A percentile compares a stretch with the other conserved stretches of the same genome.
Evolutionary conservation across 306 rosid genomes (phyloP).

Genomic region (Bauhinia variegata): DNA sequence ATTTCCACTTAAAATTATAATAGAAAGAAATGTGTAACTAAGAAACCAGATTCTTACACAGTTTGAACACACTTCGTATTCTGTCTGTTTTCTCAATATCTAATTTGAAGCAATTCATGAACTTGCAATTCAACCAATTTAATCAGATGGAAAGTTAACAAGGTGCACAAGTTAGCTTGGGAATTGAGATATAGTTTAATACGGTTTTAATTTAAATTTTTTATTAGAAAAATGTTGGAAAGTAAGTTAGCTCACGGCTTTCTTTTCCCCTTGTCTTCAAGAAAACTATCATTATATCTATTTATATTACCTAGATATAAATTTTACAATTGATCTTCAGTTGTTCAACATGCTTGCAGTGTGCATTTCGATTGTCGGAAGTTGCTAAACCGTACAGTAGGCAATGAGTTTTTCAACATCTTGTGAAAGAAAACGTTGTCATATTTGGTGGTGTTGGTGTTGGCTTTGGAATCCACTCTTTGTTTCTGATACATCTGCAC

Average conservation of each 20-base stretch:
- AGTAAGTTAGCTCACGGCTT: neutral
- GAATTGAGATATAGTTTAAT: too few relatives aligned
- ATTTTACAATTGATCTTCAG: neutral
- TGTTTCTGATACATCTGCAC: constrained; percentile 46
- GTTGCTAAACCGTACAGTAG: constrained; percentile 48
- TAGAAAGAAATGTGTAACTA: too few relatives aligned
- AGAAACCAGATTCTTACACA: too few relatives aligned
- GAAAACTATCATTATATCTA: neutral
- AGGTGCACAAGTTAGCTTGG: too few relatives aligned
- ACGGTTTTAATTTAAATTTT: too few relatives aligned
- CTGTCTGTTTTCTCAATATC: too few relatives aligned
- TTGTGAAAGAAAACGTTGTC: constrained; percentile 53
- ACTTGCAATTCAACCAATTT: constrained; percentile 8
- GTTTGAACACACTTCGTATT: too few relatives aligned
- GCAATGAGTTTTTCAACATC: constrained; percentile 50
- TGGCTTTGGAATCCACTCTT: constrained; percentile 46
- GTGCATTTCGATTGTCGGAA: constrained; percentile 40
- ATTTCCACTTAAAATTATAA: too few relatives aligned
- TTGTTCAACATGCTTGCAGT: constrained; percentile 37
- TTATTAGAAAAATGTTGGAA: neutral
- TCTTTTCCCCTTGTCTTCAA: neutral
- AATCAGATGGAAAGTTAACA: neutral
- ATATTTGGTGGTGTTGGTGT: constrained; percentile 49
- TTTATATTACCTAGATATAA: neutral
- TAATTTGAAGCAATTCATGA: too few relatives aligned